Percentiles rank a stretch among this genome's conserved stretches.
Conservation (phyloP, 1,284 basidiomycete genomes). For the Leccinum fallax region DNA sequence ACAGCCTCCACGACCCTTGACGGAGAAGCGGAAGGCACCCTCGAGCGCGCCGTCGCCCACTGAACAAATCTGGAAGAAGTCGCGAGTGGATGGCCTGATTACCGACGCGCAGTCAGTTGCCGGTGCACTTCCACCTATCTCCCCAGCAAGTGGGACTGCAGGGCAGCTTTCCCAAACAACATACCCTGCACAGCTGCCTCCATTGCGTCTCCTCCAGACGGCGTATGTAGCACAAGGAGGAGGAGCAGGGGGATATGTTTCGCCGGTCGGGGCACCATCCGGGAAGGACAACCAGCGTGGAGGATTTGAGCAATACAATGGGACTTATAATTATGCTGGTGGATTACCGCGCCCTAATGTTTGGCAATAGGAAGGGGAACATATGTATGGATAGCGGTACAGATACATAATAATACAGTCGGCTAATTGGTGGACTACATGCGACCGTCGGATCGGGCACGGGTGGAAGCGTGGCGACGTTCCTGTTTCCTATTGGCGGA, state of each 20-base stretch:
- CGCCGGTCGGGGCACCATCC: conserved; percentile 19
- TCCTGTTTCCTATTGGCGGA: conserved; percentile 14
- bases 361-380: conserved; percentile 30
- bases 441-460: neutral
- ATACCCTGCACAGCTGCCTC: conserved; percentile 31
- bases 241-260: conserved; percentile 25
- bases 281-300: conserved; percentile 26
- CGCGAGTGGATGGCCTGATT: conserved; percentile 46
- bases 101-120: conserved; percentile 13
- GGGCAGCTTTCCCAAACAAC: conserved; percentile 23
- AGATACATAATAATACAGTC: conserved; percentile 11
- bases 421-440: conserved; percentile 7
- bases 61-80: conserved; percentile 74
- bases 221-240: conserved; percentile 20
- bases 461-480: neutral
- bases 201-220: conserved; percentile 30
- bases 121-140: conserved; percentile 24
- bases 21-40: conserved; percentile 60
- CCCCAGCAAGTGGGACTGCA: conserved; percentile 16
- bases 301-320: conserved; percentile 30
- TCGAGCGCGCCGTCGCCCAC: conserved; percentile 54
- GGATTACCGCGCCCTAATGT: conserved; percentile 29
- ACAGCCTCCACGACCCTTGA: conserved; percentile 28
- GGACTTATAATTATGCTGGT: conserved; percentile 30
- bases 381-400: conserved; percentile 21